Evolutionary conservation across 371 early-diverging fungal genomes (phyloP).

Genomic region (Saksenaea oblongispora): DNA sequence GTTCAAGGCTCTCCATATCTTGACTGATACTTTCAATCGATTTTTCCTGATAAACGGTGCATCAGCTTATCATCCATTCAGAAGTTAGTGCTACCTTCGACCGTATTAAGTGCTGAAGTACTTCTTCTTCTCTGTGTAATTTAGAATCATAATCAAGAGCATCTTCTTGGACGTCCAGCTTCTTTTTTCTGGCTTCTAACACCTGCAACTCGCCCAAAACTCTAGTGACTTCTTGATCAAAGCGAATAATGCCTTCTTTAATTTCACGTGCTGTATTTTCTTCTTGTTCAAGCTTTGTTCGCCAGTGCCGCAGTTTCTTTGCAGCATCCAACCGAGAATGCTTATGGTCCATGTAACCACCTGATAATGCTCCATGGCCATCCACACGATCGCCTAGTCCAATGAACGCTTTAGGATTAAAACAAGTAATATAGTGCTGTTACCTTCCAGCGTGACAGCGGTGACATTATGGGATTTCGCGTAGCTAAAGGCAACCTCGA

Average conservation of each 20-base stretch:
- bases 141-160: slow-evolving; percentile 50
- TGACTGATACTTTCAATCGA: slow-evolving; percentile 36
- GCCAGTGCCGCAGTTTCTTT: slow-evolving; percentile 41
- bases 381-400: slow-evolving; percentile 86
- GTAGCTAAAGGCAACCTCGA: slow-evolving; percentile 82
- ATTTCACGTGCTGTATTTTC: slow-evolving; percentile 42
- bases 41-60: slow-evolving; percentile 29
- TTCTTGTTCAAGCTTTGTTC: slow-evolving; percentile 50
- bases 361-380: slow-evolving; percentile 90
- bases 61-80: neutral
- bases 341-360: slow-evolving; percentile 85
- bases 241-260: slow-evolving; percentile 48
- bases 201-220: slow-evolving; percentile 52
- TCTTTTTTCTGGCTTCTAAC: slow-evolving; percentile 51
- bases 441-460: slow-evolving; percentile 90
- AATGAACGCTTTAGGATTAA: neutral
- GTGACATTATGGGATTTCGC: slow-evolving; percentile 77
- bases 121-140: slow-evolving; percentile 56
- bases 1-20: slow-evolving; percentile 43
- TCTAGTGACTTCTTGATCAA: slow-evolving; percentile 76
- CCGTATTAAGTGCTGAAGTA: slow-evolving; percentile 44
- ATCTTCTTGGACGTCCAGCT: slow-evolving; percentile 53
- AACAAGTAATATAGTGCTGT: neutral
- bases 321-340: slow-evolving; percentile 80
- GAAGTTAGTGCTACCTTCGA: slow-evolving; percentile 35